phyloP scores from a whole-genome alignment of 176 grass and related monocot genomes.

The Oryza glaberrima region DNA sequence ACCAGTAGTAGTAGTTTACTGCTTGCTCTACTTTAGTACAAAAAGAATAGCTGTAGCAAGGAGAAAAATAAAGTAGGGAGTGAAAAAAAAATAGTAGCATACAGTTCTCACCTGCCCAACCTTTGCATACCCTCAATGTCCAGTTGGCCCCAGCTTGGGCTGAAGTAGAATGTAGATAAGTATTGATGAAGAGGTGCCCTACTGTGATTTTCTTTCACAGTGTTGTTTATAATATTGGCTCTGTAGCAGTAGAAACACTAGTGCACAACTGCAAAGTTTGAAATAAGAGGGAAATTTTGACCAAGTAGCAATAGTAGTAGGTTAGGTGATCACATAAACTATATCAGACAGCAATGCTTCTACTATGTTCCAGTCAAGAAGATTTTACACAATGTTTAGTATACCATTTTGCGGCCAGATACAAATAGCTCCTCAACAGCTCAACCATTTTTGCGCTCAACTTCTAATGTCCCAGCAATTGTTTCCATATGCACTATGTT shows the following conservation, averaged over 20 bases:
- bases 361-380: slow-evolving; percentile 14
- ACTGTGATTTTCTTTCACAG: background rate
- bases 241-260: background rate
- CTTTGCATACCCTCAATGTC: slow-evolving; percentile 45
- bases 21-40: slow-evolving; percentile 56
- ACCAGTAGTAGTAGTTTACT: slow-evolving; percentile 53
- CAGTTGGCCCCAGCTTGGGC: slow-evolving; percentile 29
- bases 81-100: slow-evolving; percentile 19
- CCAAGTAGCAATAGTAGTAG: background rate
- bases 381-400: background rate
- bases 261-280: slow-evolving; percentile 17
- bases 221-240: slow-evolving; percentile 35
- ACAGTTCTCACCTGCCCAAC: slow-evolving; percentile 45
- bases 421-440: background rate
- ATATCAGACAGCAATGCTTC: background rate
- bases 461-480: background rate
- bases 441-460: background rate
- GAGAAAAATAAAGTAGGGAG: slow-evolving; percentile 48
- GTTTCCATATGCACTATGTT: background rate
- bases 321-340: background rate
- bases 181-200: slow-evolving; percentile 17
- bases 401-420: background rate
- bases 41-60: slow-evolving; percentile 54
- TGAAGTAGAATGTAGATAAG: slow-evolving; percentile 15
- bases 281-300: slow-evolving; percentile 25